Evolutionary conservation across 495 filamentous ascomycete genomes (phyloP), one percentile per base, ranked within the genome.

Genomic region (Lasiosphaeriaceae sp.): DNA sequence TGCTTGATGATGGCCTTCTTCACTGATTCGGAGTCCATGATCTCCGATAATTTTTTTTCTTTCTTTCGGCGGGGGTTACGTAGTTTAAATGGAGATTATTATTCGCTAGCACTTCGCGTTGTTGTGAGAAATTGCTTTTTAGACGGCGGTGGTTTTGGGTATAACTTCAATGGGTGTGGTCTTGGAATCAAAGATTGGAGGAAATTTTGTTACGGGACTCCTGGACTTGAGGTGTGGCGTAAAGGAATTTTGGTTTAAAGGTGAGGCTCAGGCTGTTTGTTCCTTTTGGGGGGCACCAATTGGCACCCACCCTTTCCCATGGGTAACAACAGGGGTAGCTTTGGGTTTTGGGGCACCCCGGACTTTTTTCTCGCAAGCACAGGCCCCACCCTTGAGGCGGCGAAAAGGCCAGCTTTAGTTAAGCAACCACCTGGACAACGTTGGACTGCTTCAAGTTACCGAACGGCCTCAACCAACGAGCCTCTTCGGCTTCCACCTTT

Each of bases 1-100:
- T 93, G 85, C 66, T 83, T 77, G 71, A 94, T 85, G 57, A 96
- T 70, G 54, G 82, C 71, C 61, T 80, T 70, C 76, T 96, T 94
- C 59, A 77, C 57, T 26, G 59, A 37, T n/a, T 70, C 72, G 54
- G 73, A 77, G 29, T 77, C 73, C 77, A 78, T 80, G 9, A 31
- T 31, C 3, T 3, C 26, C 9, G 26, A 31, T n/a, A n/a, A n/a
- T n/a, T n/a, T n/a, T n/a, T n/a, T n/a, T n/a, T n/a, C n/a, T n/a
- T n/a, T n/a, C n/a, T n/a, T n/a, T n/a, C n/a, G n/a, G n/a, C n/a
- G n/a, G n/a, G 26, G 26, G 3, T 4, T 31, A 31, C 9, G 26
- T 31, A 31, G 26, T 4, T 31, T 31, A 9, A 31, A 31, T 31
- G 3, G 9, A 31, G 9, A 31, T 31, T 9, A 9, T 4, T 31